These are phyloP conservation scores for Neurospora sp. DNA, from an alignment of 495 filamentous ascomycete species.

Conservation along the genomic window DNA sequence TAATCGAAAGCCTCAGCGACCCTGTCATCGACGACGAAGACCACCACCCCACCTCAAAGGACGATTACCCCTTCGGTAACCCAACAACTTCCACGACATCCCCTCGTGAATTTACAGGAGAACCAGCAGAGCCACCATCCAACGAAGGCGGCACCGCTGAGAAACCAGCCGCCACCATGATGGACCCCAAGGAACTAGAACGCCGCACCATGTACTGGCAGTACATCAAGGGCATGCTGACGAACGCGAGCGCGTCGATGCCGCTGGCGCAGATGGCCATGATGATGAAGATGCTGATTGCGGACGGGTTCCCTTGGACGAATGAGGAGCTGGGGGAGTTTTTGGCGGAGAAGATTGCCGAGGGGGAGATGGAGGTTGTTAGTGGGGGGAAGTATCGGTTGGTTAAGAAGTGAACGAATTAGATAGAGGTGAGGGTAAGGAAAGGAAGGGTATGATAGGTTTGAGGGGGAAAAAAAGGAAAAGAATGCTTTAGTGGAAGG, in stretches of 20 bases:
- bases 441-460: not conserved
- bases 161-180: not conserved
- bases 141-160: too few species aligned
- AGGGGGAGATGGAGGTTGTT: constrained; percentile 59
- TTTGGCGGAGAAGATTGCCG: constrained; percentile 59
- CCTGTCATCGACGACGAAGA: constrained; percentile 27
- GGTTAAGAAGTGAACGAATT: constrained; percentile 32
- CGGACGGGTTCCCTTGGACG: constrained; percentile 74
- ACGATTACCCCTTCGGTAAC: not conserved
- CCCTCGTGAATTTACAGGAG: not conserved
- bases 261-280: constrained; percentile 69
- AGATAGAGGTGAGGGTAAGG: too few species aligned
- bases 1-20: constrained; percentile 30
- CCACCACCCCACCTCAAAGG: constrained; percentile 11
- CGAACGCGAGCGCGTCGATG: constrained; percentile 71
- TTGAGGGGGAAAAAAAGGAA: not conserved
- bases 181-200: constrained; percentile 52
- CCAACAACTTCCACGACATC: not conserved
- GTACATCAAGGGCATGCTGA: constrained; percentile 91
- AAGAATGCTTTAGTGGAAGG: not conserved
- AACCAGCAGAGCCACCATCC: not conserved
- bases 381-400: constrained; percentile 60
- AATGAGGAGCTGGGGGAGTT: constrained; percentile 68
- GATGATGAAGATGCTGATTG: constrained; percentile 87
- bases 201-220: constrained; percentile 78